A percentile compares a stretch with the other conserved stretches of the same genome.
These are phyloP conservation scores for Scutellospora calospora DNA, from an alignment of 371 early-diverging fungal genomes.

Conservation along the genomic window DNA sequence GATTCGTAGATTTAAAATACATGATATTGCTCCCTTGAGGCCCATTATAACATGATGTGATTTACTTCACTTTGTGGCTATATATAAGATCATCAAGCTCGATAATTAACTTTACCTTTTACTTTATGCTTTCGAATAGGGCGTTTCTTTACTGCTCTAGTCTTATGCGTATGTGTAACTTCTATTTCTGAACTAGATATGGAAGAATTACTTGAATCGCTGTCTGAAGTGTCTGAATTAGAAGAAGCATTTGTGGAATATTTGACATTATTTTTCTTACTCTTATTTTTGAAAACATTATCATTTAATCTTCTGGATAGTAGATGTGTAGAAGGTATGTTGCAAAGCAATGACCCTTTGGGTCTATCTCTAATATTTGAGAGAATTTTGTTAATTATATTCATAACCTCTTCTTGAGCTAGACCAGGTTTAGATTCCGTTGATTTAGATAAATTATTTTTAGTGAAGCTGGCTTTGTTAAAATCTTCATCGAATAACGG, in stretches of 20 bases:
- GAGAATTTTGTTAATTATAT: conserved; percentile 26
- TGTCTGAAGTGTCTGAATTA: too few relatives aligned
- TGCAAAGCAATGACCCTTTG: too few relatives aligned
- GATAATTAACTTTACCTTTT: too few relatives aligned
- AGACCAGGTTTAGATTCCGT: conserved; percentile 22
- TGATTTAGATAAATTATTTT: background rate
- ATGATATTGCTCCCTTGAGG: background rate
- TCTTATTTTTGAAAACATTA: background rate
- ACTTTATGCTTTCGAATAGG: too few relatives aligned
- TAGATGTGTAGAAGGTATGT: background rate
- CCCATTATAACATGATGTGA: conserved; percentile 8
- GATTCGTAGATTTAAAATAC: too few relatives aligned
- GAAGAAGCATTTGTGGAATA: too few relatives aligned
- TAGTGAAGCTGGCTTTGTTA: conserved; percentile 28
- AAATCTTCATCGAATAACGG: conserved; percentile 21
- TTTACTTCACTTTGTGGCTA: background rate
- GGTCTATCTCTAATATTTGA: conserved; percentile 8
- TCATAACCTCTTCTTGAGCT: conserved; percentile 8
- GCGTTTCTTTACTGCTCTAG: too few relatives aligned
- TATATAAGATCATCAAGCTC: background rate
- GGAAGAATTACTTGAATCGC: too few relatives aligned
- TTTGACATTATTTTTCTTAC: too few relatives aligned
- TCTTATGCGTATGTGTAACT: too few relatives aligned
- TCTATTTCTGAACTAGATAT: too few relatives aligned
- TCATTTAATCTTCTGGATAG: background rate